Conservation (phyloP, 148 eudicot genomes). For the Nepenthes gracilis region DNA sequence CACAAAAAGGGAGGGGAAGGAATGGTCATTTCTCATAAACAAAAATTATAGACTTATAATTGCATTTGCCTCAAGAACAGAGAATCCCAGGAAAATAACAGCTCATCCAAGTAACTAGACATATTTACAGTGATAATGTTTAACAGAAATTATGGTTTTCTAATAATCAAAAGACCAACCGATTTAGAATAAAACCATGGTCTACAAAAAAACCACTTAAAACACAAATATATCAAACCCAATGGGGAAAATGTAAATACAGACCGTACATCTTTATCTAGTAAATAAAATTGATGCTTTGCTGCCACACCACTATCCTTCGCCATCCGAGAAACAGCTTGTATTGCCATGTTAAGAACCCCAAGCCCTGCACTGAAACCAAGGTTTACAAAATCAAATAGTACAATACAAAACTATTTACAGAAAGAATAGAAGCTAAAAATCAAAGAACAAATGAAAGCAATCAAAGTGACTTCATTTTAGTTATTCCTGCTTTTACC, state of each 20-base stretch:
- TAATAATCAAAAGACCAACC: too few relatives aligned
- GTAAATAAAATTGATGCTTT: slow-evolving; percentile 76
- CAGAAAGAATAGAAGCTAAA: not conserved
- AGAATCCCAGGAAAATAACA: too few relatives aligned
- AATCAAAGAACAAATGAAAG: not conserved
- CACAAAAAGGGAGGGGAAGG: too few relatives aligned
- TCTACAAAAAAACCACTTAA: too few relatives aligned
- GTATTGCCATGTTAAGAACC: slow-evolving; percentile 81
- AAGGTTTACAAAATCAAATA: slow-evolving; percentile 9
- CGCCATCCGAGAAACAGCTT: slow-evolving; percentile 78
- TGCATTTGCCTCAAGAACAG: too few relatives aligned
- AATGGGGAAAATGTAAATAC: slow-evolving; percentile 1
- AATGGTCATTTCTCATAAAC: too few relatives aligned
- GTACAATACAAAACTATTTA: slow-evolving; percentile 2
- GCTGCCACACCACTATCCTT: slow-evolving; percentile 35
- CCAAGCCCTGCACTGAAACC: slow-evolving; percentile 97
- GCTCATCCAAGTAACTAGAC: too few relatives aligned
- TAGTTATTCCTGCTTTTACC: slow-evolving; percentile 25
- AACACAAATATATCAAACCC: not conserved
- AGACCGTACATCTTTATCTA: slow-evolving; percentile 76
- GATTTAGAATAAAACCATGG: too few relatives aligned
- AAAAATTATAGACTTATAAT: too few relatives aligned
- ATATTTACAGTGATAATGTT: too few relatives aligned
- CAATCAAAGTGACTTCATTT: not conserved
- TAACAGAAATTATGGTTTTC: too few relatives aligned